Base-by-base conservation (phyloP, 306 rosid genomes). In the Vigna radiata region DNA sequence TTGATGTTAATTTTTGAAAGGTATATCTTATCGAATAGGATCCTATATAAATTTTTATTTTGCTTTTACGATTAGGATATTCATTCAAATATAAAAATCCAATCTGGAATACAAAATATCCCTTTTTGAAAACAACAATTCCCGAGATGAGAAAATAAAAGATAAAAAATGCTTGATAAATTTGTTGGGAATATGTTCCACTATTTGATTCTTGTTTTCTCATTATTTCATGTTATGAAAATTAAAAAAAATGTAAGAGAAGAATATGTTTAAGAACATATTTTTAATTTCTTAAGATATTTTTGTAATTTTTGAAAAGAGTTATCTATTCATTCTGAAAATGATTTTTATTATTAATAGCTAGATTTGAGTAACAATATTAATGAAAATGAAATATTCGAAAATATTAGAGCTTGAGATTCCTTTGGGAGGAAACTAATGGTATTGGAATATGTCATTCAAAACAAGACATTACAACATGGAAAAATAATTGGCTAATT, bases 401-500 rank as follows among this genome's bases (percentile, higher is more conserved):
- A 7, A 6, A 6, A 61, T 16, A 16, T 6, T 2, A 61, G 3
- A 31, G 23, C 46, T 31, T 31, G 23, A 61, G 44, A 31, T 61
- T 61, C 68, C 14, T 15, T 31, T 12, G 2, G 7, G 46, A 61
- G n/a, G 23, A 27, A 61, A 61, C 21, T 29, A 31, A 61, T 61
- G 43, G 37, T 29, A 60, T 60, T 27, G 66, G 66, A 60, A 60
- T 60, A 60, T 60, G 19, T 29, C 66, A 29, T 27, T 14, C 65
- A 60, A 60, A 11, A 6, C 11, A 29, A 60, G 16, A 60, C 15
- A 60, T 29, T 60, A 15, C 43, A 29, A 60, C 5, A 29, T 8
- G 14, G 2, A 29, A 60, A 60, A 60, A 54, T 8, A 54, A 27
- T 56, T 21, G 65, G 18, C 10, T 14, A 13, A 6, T 29, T 8